Base-by-base conservation (phyloP, 2,329 filamentous ascomycete species). In the Sporothrix protearum region DNA sequence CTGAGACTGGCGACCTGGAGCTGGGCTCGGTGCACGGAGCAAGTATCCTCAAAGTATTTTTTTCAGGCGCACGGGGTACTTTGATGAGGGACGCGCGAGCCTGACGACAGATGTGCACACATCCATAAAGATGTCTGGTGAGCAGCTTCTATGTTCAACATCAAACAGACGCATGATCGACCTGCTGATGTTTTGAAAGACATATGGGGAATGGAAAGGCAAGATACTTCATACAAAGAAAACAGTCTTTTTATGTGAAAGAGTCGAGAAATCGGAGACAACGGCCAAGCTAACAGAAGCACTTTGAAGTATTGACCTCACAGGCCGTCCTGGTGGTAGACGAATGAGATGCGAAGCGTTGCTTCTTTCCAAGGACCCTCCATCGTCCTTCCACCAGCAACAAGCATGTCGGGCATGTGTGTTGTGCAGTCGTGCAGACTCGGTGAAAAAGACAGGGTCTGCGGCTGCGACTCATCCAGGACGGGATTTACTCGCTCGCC, bases 401-500 rank as follows among this genome's bases (percentile, higher is more conserved):
- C n/a, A n/a, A n/a, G n/a, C n/a, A n/a, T n/a, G n/a, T n/a, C n/a
- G n/a, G 12, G 25, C 28, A 53, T 28, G 53, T 57, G 28, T 57
- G 53, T 19, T 59, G 49, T 25, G 49, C 49, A 22, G 49, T 22
- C 30, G 59, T 63, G 36, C 19, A 39, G 59, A n/a, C 6, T 28
- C n/a, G 5, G 16, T 22, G 19, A 39, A 22, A 22, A 42, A 64
- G 59, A 64, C 59, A 64, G 59, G 59, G 28, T 36, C 45, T 51
- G 64, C 25, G 9, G 51, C 6, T 25, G 39, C 1, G 36, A 33
- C 25, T 45, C 12, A 33, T 33, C 55, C 68, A 51, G 53, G 39
- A 63, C 68, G 51, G n/a, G 55, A 70, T 49, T 33, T 69, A 69
- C 64, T 68, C 64, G 64, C 47, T 69, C 51, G 30, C 53, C 49